Evolutionary conservation across 805 yeast genomes (phyloP).

Genomic region (Ascoidea rubescens): DNA sequence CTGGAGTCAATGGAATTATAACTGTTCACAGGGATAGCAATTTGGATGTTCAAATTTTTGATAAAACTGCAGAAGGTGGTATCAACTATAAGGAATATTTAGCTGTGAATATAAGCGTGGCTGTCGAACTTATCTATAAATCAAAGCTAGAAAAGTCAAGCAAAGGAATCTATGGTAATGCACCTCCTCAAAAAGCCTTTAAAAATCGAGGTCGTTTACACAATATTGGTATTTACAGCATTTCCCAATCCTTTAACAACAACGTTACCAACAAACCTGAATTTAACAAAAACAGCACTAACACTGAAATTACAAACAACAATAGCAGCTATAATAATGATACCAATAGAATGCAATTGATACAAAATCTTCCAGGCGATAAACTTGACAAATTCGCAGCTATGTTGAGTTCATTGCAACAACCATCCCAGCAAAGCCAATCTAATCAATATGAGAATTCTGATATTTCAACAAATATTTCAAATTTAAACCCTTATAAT

Average conservation of each 20-base stretch:
- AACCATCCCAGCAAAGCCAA: conserved; percentile 3
- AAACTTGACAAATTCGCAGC: neutral
- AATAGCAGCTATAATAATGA: neutral
- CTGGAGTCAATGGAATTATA: conserved; percentile 63
- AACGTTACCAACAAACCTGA: no score
- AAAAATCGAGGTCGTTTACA: conserved; percentile 13
- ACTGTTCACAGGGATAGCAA: conserved; percentile 39
- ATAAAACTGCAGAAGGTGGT: conserved; percentile 53
- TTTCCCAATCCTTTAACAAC: no score
- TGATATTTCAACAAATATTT: conserved; percentile 8
- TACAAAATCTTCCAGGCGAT: conserved; percentile 1
- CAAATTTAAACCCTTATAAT: neutral
- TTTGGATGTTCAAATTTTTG: conserved; percentile 64
- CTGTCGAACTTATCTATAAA: conserved; percentile 38
- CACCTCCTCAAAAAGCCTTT: conserved; percentile 12
- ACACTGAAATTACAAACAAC: no score
- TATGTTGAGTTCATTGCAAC: conserved; percentile 1
- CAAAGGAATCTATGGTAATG: conserved; percentile 2
- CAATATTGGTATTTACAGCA: neutral
- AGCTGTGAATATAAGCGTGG: conserved; percentile 50
- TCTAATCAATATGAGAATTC: conserved; percentile 6
- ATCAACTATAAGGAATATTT: conserved; percentile 76
- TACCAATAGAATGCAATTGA: conserved; percentile 3
- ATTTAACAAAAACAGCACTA: no score
- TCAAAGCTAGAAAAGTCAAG: conserved; percentile 17